phyloP scores from a whole-genome alignment of 2,329 filamentous ascomycete species.

The Fusarium nygamai region DNA sequence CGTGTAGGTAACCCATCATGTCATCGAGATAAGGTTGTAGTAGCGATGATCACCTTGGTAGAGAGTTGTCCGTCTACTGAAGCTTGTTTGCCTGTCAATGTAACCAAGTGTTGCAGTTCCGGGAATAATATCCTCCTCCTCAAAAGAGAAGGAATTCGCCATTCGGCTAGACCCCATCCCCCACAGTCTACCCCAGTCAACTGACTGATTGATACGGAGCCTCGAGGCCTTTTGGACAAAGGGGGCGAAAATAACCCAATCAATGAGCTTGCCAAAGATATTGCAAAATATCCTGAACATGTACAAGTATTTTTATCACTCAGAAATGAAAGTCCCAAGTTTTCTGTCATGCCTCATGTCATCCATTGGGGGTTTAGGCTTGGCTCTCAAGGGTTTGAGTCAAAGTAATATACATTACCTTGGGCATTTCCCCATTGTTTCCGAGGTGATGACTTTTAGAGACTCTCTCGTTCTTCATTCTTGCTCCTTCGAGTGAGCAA shows the following conservation, averaged over 20 bases:
- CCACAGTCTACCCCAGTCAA: conserved; percentile 29
- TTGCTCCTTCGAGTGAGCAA: background rate
- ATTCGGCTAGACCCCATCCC: conserved; percentile 23
- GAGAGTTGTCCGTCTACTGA: background rate
- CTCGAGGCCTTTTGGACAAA: background rate
- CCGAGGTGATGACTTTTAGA: background rate
- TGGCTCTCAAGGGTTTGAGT: conserved; percentile 9
- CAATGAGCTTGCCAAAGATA: background rate
- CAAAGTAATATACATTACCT: conserved; percentile 28
- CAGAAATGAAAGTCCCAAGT: background rate
- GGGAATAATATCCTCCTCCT: conserved; percentile 1
- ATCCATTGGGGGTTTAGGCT: conserved; percentile 25
- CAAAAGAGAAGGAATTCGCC: conserved; percentile 10
- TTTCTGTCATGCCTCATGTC: background rate
- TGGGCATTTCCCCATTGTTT: conserved; percentile 14
- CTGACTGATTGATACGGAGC: conserved; percentile 14
- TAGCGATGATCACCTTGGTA: background rate
- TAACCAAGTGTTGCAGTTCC: background rate
- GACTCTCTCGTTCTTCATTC: background rate
- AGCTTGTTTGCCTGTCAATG: background rate
- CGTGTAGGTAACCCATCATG: background rate
- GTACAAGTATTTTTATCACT: background rate
- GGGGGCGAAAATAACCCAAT: background rate
- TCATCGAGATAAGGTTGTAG: background rate
- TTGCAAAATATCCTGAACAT: background rate